Conservation (phyloP, 2,329 filamentous ascomycete genomes). For the Fusarium tricinctum region DNA sequence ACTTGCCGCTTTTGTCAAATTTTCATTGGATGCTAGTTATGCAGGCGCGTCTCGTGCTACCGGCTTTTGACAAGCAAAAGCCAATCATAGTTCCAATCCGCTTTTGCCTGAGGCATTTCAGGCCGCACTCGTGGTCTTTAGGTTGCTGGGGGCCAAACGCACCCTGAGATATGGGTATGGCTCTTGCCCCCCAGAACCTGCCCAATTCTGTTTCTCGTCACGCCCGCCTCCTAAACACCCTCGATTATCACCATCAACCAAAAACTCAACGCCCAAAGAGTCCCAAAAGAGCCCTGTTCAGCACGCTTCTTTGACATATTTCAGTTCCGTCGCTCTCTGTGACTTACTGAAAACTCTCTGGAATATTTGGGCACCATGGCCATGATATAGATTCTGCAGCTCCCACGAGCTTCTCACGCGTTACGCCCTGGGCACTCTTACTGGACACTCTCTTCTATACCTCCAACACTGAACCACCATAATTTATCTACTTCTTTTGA, state of each 20-base stretch:
- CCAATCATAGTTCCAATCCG: slow-evolving; percentile 34
- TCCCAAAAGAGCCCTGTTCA: slow-evolving; percentile 33
- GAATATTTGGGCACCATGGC: slow-evolving; percentile 42
- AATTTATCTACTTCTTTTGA: slow-evolving; percentile 35
- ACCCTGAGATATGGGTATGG: slow-evolving; percentile 49
- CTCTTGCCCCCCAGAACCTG: slow-evolving; percentile 45
- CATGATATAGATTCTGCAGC: slow-evolving; percentile 48
- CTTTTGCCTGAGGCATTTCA: slow-evolving; percentile 48
- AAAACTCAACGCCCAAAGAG: slow-evolving; percentile 23
- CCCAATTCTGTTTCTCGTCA: slow-evolving; percentile 47
- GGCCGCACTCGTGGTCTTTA: slow-evolving; percentile 39
- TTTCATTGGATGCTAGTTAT: slow-evolving; percentile 42
- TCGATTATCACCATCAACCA: slow-evolving; percentile 38
- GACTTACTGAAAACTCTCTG: slow-evolving; percentile 42
- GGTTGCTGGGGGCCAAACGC: slow-evolving; percentile 43
- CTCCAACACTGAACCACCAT: slow-evolving; percentile 29
- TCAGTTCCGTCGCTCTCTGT: slow-evolving; percentile 42
- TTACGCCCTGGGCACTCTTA: slow-evolving; percentile 43
- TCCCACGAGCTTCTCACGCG: slow-evolving; percentile 48
- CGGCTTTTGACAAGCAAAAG: slow-evolving; percentile 3
- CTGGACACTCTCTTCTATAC: slow-evolving; percentile 36
- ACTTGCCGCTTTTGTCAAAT: slow-evolving; percentile 1
- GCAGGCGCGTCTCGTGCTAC: slow-evolving; percentile 45
- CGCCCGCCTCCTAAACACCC: slow-evolving; percentile 41
- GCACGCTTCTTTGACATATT: slow-evolving; percentile 31